Evolutionary conservation across 202 grass and related monocot species (phyloP), one percentile per base, ranked within the genome.

Genomic region (Dendrocalamus latiflorus): DNA sequence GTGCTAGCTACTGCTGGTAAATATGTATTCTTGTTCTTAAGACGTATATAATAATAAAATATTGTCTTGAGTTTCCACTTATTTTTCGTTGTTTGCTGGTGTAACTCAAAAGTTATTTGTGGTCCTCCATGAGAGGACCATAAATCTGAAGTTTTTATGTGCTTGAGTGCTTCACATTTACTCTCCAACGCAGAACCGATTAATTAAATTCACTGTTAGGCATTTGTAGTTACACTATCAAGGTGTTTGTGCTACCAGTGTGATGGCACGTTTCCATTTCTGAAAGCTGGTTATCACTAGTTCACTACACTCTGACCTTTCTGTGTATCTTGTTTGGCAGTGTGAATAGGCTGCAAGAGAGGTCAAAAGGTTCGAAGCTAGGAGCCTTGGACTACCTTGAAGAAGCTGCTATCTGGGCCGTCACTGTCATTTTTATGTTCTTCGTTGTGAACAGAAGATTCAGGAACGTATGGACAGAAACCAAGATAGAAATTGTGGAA

Each of bases 311-410:
- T 24, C 18, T 61, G 18, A 49, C 30, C 6, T 28, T 77, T 15
- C 10, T 60, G 14, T 48, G 49, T 41, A 22, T 68, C 42, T 75
- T 75, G 6, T 58, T 80, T 86, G 60, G 25, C 60, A 74, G 68
- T 33, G 20, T 68, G 60, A 56, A 74, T 41, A 38, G 45, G 68
- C 1, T 15, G 12, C 12, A 57, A 65, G 68, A 54, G 20, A 17
- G 61, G 61, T 58, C 33, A 28, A 21, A 33, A 62, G 55, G 36
- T 65, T 74, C 8, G 44, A 67, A 75, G 77, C 24, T 22, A 39
- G 50, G 41, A 51, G n/a, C 54, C 2, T 81, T 48, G 53, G 33
- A 26, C 25, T 17, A 6, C 37, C 22, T 49, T 22, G 65, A 70
- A 70, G 51, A 44, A 58, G 55, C 6, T 72, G 17, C 5, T 49